Base-by-base conservation (phyloP, 1,139 yeast species). In the Arxiozyma telluris region DNA sequence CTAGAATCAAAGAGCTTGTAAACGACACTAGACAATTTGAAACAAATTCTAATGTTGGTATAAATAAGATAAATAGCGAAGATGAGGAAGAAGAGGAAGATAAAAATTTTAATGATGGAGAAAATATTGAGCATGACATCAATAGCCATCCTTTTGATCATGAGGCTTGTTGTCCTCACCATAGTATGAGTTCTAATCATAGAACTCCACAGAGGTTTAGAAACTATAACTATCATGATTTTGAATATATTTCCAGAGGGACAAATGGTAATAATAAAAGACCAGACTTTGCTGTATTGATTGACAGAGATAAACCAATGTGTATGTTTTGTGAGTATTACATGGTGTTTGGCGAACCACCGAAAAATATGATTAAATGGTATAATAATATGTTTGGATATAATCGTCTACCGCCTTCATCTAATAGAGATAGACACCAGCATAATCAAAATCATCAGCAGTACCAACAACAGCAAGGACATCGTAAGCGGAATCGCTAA, bases 301-400 rank as follows among this genome's bases (percentile, higher is more conserved):
- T 64, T 42, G 60, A 58, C 30, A 58, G 58, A 20, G 57, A 60
- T 41, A 55, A 58, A n/a, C 66, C 68, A 8, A 53, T 68, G 54
- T 83, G 88, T 62, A 73, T 80, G 57, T 75, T 82, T 55, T 83
- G 88, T 66, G 84, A 82, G 62, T 83, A 80, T 63, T 81, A 80
- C 61, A 73, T 75, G 54, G 77, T 82, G 5, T 81, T 76, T 65
- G 85, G 85, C 1, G 72, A 68, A 54, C 73, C 77, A 49, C 84
- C 83, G 0, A 61, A 71, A 17, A 73, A 76, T 57, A 70, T 78
- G 70, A 75, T 77, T 55, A 72, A 74, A 57, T 74, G 81, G 76
- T 75, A 77, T 61, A 75, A 76, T 56, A 67, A 64, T 54, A 72
- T 56, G 43, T 59, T 58, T 54, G 68, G 64, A 11, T 61, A 63